Conservation (phyloP, 768 basidiomycete genomes). For the Leccinum disarticulatum region DNA sequence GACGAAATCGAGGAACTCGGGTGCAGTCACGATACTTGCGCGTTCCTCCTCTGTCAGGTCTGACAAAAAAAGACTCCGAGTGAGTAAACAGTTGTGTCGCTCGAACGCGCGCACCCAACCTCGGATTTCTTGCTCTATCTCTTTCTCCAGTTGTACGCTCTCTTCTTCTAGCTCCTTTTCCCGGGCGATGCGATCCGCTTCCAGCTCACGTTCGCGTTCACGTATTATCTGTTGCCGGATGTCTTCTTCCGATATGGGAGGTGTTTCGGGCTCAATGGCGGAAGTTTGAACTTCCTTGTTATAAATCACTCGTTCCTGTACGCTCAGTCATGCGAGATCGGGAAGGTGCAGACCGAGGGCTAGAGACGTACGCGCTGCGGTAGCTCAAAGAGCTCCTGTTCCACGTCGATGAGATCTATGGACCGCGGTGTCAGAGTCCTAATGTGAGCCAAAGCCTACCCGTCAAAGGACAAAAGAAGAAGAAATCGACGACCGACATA, state of each 20-base stretch:
- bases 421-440: constrained; percentile 66
- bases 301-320: constrained; percentile 74
- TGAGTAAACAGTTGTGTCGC: neutral
- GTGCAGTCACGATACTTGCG: constrained; percentile 75
- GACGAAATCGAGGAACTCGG: constrained; percentile 92
- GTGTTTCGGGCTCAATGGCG: constrained; percentile 55
- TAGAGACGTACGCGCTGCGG: constrained; percentile 68
- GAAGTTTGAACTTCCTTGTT: constrained; percentile 86
- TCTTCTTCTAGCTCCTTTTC: constrained; percentile 84
- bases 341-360: neutral
- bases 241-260: constrained; percentile 62
- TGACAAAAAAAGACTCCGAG: constrained; percentile 28
- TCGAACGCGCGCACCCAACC: constrained; percentile 41
- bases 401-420: constrained; percentile 81
- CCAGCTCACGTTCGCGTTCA: constrained; percentile 65
- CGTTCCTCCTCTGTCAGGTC: constrained; percentile 81
- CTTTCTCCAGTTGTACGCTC: constrained; percentile 77
- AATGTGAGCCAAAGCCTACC: constrained; percentile 7
- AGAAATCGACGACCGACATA: constrained; percentile 32
- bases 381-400: constrained; percentile 87
- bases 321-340: constrained; percentile 2
- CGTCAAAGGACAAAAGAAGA: neutral
- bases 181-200: constrained; percentile 63
- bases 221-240: constrained; percentile 64
- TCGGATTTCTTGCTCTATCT: constrained; percentile 84